Evolutionary conservation across 2,329 filamentous ascomycete species (phyloP).

Genomic region (Boeremia exigua): DNA sequence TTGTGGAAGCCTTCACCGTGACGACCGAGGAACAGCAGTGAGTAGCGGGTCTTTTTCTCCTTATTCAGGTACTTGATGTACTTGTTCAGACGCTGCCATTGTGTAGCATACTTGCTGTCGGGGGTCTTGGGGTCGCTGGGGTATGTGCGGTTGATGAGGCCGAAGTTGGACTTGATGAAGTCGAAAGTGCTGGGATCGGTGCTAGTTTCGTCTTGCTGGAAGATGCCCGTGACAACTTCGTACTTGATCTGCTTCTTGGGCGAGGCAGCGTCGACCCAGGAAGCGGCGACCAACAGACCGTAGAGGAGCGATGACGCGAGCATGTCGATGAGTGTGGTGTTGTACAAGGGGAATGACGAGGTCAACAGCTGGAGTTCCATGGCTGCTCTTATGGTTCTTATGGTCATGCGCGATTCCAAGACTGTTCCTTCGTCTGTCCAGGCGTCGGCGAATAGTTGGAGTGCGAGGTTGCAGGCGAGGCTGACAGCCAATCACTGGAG

Average conservation of each 20-base stretch:
- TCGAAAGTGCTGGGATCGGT: conserved; percentile 63
- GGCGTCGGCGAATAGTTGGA: conserved; percentile 1
- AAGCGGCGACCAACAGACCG: conserved; percentile 24
- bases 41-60: conserved; percentile 61
- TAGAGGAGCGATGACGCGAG: conserved; percentile 25
- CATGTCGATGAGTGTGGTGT: conserved; percentile 18
- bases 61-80: conserved; percentile 64
- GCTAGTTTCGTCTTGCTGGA: conserved; percentile 66
- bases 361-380: not conserved
- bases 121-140: conserved; percentile 56
- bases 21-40: conserved; percentile 71
- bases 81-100: conserved; percentile 69
- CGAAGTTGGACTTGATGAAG: conserved; percentile 62
- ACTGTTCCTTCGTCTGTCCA: not conserved
- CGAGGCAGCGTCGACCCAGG: conserved; percentile 22
- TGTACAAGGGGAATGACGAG: not conserved
- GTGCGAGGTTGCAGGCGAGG: not conserved
- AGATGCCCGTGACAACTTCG: conserved; percentile 66
- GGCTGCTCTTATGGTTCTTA: conserved; percentile 22
- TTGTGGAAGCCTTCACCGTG: conserved; percentile 74
- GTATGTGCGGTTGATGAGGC: conserved; percentile 68
- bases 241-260: conserved; percentile 60
- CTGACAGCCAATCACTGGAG: conserved; percentile 29
- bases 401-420: not conserved
- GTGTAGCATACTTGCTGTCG: conserved; percentile 55